Percentiles rank a stretch among this genome's conserved stretches.
Evolutionary conservation across 352 stramenopile species (phyloP).

Genomic region (Globisporangium abappressorium): DNA sequence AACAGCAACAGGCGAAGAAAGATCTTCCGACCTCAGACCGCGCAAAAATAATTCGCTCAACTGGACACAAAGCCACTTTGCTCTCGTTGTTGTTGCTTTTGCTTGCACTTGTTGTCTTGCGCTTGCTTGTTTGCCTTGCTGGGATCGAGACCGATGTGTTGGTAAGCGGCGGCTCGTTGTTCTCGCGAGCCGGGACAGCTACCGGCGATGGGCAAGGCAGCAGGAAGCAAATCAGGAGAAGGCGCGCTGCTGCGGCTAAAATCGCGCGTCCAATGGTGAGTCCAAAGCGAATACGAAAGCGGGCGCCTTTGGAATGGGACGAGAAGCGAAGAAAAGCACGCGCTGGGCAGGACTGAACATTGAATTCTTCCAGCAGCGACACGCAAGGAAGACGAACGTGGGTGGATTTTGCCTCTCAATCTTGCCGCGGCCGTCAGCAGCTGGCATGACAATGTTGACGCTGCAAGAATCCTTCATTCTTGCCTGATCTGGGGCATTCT

Average conservation of each 20-base stretch:
- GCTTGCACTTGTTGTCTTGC: not conserved
- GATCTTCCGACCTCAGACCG: conserved; percentile 3
- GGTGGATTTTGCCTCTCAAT: conserved; percentile 1
- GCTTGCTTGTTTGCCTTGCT: not conserved
- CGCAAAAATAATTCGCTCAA: not conserved
- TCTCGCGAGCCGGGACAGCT: not conserved
- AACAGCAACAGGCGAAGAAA: not conserved
- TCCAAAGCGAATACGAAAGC: not conserved
- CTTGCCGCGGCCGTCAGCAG: conserved; percentile 1
- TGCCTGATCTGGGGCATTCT: too few species aligned
- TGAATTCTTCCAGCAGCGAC: not conserved
- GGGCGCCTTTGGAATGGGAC: not conserved
- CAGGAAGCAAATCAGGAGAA: not conserved
- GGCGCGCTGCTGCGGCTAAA: too few species aligned
- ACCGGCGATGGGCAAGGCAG: not conserved
- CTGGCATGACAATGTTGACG: not conserved
- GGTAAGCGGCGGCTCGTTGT: not conserved
- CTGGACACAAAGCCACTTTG: too few species aligned
- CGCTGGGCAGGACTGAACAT: not conserved
- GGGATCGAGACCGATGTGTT: not conserved
- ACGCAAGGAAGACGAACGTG: not conserved
- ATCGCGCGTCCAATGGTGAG: too few species aligned
- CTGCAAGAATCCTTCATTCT: too few species aligned
- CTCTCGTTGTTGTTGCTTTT: too few species aligned
- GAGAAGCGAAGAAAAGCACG: not conserved